These are phyloP conservation scores for Dryas integrifolia DNA, from an alignment of 331 rosid genomes.

Conservation along the genomic window DNA sequence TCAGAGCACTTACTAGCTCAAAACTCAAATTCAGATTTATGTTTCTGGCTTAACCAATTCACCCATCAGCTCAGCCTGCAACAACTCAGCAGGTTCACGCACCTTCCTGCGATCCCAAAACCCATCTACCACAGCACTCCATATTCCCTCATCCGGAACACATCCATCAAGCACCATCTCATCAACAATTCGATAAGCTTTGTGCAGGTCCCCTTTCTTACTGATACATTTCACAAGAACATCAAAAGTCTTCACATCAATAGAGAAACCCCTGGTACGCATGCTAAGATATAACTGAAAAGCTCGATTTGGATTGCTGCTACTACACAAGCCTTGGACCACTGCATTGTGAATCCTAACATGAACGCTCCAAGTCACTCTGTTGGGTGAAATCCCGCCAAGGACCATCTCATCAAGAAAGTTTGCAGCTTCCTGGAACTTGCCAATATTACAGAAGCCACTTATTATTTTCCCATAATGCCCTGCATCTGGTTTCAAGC, in stretches of 20 bases:
- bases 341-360: conserved; percentile 68
- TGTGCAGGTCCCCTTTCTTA: conserved; percentile 64
- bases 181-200: conserved; percentile 64
- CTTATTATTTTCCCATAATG: conserved; percentile 64
- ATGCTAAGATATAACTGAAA: conserved; percentile 72
- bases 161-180: conserved; percentile 82
- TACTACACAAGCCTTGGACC: conserved; percentile 62
- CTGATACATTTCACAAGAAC: conserved; percentile 48
- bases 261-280: conserved; percentile 66
- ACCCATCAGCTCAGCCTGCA: conserved; percentile 47
- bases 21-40: not conserved
- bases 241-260: conserved; percentile 53
- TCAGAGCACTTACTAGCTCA: conserved; percentile 5
- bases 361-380: conserved; percentile 75
- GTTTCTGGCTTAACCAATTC: conserved; percentile 10
- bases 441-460: conserved; percentile 55
- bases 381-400: conserved; percentile 56
- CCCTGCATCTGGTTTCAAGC: conserved; percentile 82
- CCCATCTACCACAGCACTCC: conserved; percentile 60
- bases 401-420: conserved; percentile 89
- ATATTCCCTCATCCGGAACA: conserved; percentile 57
- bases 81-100: conserved; percentile 54
- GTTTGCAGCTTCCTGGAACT: conserved; percentile 78
- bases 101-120: conserved; percentile 63
- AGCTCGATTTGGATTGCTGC: conserved; percentile 48